These are phyloP conservation scores for Penicillium subrubescens DNA, from an alignment of 495 filamentous ascomycete species.

Conservation along the genomic window DNA sequence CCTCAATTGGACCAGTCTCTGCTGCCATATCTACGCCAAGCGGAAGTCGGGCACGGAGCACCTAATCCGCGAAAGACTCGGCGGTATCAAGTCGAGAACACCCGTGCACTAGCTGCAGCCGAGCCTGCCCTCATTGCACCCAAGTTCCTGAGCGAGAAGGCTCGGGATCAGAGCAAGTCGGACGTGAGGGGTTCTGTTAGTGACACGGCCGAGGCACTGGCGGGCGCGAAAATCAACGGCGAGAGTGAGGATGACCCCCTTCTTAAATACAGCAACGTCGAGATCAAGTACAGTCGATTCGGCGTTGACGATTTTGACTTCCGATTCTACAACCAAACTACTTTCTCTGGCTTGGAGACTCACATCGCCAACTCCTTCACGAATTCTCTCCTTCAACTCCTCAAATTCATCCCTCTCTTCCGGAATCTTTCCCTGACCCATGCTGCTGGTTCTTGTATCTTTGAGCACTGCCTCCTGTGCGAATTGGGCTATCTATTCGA, in stretches of 20 bases:
- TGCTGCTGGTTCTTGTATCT: slow-evolving; percentile 77
- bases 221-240: slow-evolving; percentile 60
- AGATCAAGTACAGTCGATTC: slow-evolving; percentile 97
- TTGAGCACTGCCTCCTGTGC: slow-evolving; percentile 84
- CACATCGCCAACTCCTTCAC: slow-evolving; percentile 96
- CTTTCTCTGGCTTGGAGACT: slow-evolving; percentile 88
- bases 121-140: slow-evolving; percentile 67
- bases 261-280: slow-evolving; percentile 81
- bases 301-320: slow-evolving; percentile 88
- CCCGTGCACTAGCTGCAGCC: slow-evolving; percentile 51
- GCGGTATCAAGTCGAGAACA: slow-evolving; percentile 84
- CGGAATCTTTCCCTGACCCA: slow-evolving; percentile 92
- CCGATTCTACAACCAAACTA: slow-evolving; percentile 90
- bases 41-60: slow-evolving; percentile 72
- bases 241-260: slow-evolving; percentile 72
- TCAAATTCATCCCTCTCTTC: slow-evolving; percentile 84
- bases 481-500: slow-evolving; percentile 96
- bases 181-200: slow-evolving; percentile 57
- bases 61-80: slow-evolving; percentile 72
- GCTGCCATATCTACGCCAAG: slow-evolving; percentile 64
- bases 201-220: slow-evolving; percentile 64
- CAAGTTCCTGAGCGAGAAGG: slow-evolving; percentile 93
- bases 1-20: slow-evolving; percentile 73
- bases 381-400: slow-evolving; percentile 88
- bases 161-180: slow-evolving; percentile 62